phyloP scores from a whole-genome alignment of 371 early-diverging fungal genomes.

The Mucor plumbeus region DNA sequence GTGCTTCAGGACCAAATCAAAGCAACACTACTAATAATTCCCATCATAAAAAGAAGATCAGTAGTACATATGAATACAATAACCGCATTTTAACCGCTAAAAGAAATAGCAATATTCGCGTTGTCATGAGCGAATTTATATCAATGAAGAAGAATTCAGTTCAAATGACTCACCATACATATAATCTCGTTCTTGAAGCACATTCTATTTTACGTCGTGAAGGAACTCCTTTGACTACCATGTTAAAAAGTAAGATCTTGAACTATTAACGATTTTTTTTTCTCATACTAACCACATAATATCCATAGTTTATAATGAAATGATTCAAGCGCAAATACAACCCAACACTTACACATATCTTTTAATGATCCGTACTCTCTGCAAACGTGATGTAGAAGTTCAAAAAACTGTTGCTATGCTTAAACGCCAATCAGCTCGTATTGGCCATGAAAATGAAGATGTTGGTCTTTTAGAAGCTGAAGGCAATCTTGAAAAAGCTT shows the following conservation, averaged over 20 bases:
- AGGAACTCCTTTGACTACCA: conserved; percentile 38
- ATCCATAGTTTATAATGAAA: conserved; percentile 50
- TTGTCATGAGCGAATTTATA: conserved; percentile 39
- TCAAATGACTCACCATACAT: conserved; percentile 47
- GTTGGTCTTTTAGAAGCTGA: conserved; percentile 40
- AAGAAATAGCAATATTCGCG: conserved; percentile 39
- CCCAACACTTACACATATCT: conserved; percentile 47
- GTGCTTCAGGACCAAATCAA: not conserved
- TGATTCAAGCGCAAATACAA: conserved; percentile 36
- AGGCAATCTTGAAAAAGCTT: conserved; percentile 40
- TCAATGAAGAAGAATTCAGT: conserved; percentile 39
- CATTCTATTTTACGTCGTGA: conserved; percentile 46
- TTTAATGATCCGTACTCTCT: conserved; percentile 43
- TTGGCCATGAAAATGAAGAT: conserved; percentile 32
- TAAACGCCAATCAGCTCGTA: conserved; percentile 39
- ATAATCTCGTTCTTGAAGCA: conserved; percentile 53
- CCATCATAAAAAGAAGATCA: conserved; percentile 4
- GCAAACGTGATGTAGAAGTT: conserved; percentile 55
- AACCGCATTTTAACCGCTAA: conserved; percentile 38
- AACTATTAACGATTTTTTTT: not conserved
- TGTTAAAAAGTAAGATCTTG: conserved; percentile 40
- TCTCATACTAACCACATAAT: not conserved
- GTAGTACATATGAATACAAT: conserved; percentile 30
- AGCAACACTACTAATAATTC: not conserved
- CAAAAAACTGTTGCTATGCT: conserved; percentile 50